Base-by-base conservation (phyloP, 495 filamentous ascomycete genomes). In the Oidiodendron maius region DNA sequence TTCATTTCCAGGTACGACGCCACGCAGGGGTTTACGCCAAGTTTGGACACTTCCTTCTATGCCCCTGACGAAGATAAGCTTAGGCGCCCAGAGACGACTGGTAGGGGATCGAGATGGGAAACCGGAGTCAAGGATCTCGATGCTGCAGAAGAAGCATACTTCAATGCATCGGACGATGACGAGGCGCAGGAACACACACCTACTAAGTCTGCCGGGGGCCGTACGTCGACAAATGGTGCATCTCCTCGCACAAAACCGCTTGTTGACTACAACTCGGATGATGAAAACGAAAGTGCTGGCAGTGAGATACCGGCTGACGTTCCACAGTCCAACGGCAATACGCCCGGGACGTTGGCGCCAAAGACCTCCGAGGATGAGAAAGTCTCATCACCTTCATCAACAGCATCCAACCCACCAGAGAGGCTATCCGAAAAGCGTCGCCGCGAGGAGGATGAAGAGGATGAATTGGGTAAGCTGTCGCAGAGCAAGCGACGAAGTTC, bases 211-310 rank as follows among this genome's bases (percentile, higher is more conserved):
- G n/a, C n/a, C n/a, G n/a, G n/a, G n/a, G 58, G 51, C 32, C 36
- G 47, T 26, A 24, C 57, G 46, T 49, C 61, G 13, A 52, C 61
- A 3, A 76, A 71, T 48, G 71, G 68, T 17, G 68, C 73, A 11
- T 76, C 82, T n/a, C 73, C 75, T 17, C 45, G 75, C 18, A 60
- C 80, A 15, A 89, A 87, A 57, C 85, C 87, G 0, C 67, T 97
- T 30, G 93, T 98, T 30, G 87, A 95, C 59, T 98, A 98, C 59
- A 80, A 80, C 0, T 91, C 91, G 40, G 89, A 95, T 51, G 90
- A 96, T 45, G 88, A 89, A 2, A 77, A 76, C 12, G 75, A 74
- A 21, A 69, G 64, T 22, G 57, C 61, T 10, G 74, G 71, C 18
- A 53, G 56, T 24, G 48, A 53, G 12, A 28, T 46, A 8, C 22